Conservation (phyloP, 192 early-diverging fungal genomes). For the Dissophora ornata region DNA sequence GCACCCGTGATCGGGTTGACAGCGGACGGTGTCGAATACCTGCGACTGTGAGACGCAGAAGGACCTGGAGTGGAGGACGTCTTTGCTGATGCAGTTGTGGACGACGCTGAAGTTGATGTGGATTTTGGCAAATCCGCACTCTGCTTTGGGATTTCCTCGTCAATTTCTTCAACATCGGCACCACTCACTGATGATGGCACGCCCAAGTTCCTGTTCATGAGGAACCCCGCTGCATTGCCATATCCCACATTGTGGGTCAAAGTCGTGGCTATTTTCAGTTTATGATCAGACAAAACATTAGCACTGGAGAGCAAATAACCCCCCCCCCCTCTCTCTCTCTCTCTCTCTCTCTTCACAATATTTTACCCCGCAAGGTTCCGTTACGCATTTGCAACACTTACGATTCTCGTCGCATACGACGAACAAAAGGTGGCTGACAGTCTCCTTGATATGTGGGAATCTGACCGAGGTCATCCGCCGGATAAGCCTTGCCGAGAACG, state of each 20-base stretch:
- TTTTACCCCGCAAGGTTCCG: no score
- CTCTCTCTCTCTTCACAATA: no score
- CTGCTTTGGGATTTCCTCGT: no score
- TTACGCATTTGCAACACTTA: no score
- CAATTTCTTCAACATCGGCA: constrained; percentile 13
- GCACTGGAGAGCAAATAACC: no score
- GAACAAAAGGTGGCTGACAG: constrained; percentile 73
- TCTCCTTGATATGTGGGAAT: constrained; percentile 67
- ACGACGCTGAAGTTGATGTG: neutral
- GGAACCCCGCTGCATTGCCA: constrained; percentile 93
- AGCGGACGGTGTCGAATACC: neutral
- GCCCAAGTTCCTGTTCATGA: constrained; percentile 79
- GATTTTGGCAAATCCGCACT: no score
- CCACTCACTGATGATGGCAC: constrained; percentile 55
- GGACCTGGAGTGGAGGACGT: neutral
- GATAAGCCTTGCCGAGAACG: constrained; percentile 73
- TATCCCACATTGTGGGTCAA: constrained; percentile 86
- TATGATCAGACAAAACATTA: neutral
- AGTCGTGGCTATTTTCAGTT: constrained; percentile 59
- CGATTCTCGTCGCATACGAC: constrained; percentile 76
- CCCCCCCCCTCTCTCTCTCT: no score
- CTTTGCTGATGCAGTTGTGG: neutral
- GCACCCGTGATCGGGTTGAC: constrained; percentile 95
- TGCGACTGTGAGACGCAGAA: constrained; percentile 10
- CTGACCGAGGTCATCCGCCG: constrained; percentile 75